Conservation (phyloP, 345 rosid species). For the Salix purpurea region DNA sequence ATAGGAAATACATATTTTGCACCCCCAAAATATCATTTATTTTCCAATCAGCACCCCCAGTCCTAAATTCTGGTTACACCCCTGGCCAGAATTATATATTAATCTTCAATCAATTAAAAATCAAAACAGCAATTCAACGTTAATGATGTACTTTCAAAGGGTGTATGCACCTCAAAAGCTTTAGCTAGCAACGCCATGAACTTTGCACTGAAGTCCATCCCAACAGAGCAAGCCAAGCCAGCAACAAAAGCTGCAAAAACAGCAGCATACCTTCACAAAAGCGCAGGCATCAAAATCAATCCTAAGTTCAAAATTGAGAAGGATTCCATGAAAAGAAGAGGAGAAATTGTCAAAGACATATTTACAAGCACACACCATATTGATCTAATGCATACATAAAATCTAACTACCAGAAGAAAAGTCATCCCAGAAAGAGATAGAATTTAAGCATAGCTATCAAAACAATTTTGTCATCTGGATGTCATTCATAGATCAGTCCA, state of each 20-base stretch:
- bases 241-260: constrained; percentile 88
- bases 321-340: not conserved
- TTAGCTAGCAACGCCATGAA: constrained; percentile 73
- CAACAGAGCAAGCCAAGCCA: constrained; percentile 80
- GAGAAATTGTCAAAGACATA: not conserved
- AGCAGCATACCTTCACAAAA: constrained; percentile 61
- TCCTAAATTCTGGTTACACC: no score
- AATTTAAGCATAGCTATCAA: not conserved
- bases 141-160: not conserved
- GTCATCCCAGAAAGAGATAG: not conserved
- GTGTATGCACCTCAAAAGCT: constrained; percentile 56
- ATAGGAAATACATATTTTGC: no score
- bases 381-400: not conserved
- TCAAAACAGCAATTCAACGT: not conserved
- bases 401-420: not conserved
- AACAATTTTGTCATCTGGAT: not conserved
- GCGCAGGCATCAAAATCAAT: not conserved
- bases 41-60: no score
- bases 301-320: not conserved
- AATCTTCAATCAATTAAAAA: constrained; percentile 1
- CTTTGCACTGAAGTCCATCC: constrained; percentile 85
- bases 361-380: not conserved
- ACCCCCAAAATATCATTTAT: no score
- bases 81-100: not conserved
- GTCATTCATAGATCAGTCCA: not conserved